These are phyloP conservation scores for Beauveria brongniartii DNA, from an alignment of 2,329 filamentous ascomycete genomes.

Conservation along the genomic window DNA sequence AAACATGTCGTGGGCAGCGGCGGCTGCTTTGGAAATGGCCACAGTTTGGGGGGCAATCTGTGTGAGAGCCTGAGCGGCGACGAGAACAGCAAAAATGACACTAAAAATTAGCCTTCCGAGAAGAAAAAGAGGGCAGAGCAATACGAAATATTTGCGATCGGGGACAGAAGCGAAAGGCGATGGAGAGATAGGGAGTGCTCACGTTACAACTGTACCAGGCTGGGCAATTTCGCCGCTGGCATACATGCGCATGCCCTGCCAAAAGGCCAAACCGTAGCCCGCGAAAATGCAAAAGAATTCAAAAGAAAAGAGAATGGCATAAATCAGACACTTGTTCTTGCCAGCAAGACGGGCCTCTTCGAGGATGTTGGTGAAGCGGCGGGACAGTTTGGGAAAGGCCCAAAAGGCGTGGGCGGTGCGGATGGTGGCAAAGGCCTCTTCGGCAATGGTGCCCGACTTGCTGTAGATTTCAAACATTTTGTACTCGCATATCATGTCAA, in stretches of 20 bases:
- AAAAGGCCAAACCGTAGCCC: conserved; percentile 42
- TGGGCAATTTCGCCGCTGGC: conserved; percentile 33
- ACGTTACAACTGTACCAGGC: conserved; percentile 40
- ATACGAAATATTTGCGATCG: too few relatives aligned
- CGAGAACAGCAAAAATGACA: conserved; percentile 39
- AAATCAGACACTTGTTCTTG: conserved; percentile 34
- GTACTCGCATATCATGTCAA: conserved; percentile 35
- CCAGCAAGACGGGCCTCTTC: conserved; percentile 31
- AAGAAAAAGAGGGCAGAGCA: background rate
- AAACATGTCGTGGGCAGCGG: conserved; percentile 39
- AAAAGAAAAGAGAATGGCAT: conserved; percentile 34
- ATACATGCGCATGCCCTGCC: conserved; percentile 42
- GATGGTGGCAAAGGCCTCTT: conserved; percentile 41
- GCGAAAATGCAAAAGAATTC: conserved; percentile 41
- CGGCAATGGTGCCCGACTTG: conserved; percentile 35
- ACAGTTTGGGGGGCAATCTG: conserved; percentile 39
- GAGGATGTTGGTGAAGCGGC: conserved; percentile 34
- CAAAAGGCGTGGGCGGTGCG: conserved; percentile 44
- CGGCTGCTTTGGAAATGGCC: conserved; percentile 37
- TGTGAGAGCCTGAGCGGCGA: conserved; percentile 37
- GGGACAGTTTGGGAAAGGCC: conserved; percentile 34
- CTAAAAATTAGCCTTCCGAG: conserved; percentile 17
- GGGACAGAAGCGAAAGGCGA: background rate
- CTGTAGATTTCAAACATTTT: conserved; percentile 36
- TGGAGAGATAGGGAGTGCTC: conserved; percentile 14